phyloP scores from a whole-genome alignment of 2,329 filamentous ascomycete genomes.

The Ophiosphaerella herpotricha region DNA sequence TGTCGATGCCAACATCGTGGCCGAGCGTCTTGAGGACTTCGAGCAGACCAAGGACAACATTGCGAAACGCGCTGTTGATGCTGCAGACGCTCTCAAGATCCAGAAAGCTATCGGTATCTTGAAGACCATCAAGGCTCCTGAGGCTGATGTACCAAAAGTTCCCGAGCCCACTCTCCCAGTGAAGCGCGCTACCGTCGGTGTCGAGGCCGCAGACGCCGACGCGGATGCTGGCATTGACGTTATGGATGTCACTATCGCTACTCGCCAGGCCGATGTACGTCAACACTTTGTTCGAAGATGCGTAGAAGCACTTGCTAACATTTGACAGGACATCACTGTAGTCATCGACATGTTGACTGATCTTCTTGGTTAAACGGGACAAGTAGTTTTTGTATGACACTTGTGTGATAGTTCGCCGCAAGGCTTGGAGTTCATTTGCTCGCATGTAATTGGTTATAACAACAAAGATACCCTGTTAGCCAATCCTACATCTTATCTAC shows the following conservation, averaged over 20 bases:
- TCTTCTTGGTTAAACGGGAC: not conserved
- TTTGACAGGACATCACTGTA: not conserved
- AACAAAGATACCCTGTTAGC: conserved; percentile 3
- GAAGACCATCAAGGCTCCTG: not conserved
- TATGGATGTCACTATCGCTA: not conserved
- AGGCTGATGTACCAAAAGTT: not conserved
- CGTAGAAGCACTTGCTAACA: not conserved
- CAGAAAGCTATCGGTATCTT: not conserved
- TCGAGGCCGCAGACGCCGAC: not conserved
- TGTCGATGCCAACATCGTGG: too few relatives aligned
- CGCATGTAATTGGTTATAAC: conserved; percentile 1
- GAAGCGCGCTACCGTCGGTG: not conserved
- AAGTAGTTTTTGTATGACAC: not conserved
- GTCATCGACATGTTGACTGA: conserved; percentile 6
- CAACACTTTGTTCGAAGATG: not conserved
- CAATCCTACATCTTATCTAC: not conserved
- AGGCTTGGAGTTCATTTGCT: not conserved
- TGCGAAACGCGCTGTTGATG: not conserved
- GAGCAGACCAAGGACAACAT: not conserved
- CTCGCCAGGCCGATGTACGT: not conserved
- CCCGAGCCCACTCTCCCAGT: not conserved
- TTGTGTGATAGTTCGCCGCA: too few relatives aligned
- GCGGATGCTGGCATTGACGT: not conserved
- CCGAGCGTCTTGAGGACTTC: too few relatives aligned
- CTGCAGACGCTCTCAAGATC: not conserved